Base-by-base conservation (phyloP, 441 rosid genomes). In the Arabidopsis lyrata region DNA sequence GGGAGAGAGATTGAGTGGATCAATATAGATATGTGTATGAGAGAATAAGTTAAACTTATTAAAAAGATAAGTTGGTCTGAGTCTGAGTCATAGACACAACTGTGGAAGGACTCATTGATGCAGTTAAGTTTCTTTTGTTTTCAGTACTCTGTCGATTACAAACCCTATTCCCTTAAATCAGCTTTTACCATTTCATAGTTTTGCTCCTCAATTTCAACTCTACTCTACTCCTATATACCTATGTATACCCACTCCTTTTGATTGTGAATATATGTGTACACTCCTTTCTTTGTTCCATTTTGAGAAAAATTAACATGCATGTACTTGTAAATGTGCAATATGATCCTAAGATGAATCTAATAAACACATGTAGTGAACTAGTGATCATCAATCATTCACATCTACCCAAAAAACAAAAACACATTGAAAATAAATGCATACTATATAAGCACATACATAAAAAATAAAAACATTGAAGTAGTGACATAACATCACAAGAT, bases 141-240 rank as follows among this genome's bases (percentile, higher is more conserved):
- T 66, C 66, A 70, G 70, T 49, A 22, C 27, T 22, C 76, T 77
- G 72, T 65, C 55, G 34, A 32, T 70, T 77, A 58, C 76, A 58
- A 63, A 70, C 55, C 75, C 79, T 76, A 64, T 70, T 70, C 41
- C 65, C 66, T 41, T 48, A 41, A 3, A 31, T 63, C 80, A 70
- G 72, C 72, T 70, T 76, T 76, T 76, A 63, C 71, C 71, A 70
- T 70, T 39, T 63, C 75, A 8, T 70, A 70, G 80, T 55, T 36
- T 48, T 20, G 12, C 76, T 76, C 80, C 80, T 76, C 80, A 65
- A 70, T 76, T 76, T 76, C 80, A 76, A 70, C 71, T 70, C 75
- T 63, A 63, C 61, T 48, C 80, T 63, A 76, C 73, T 67, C 15
- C 41, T 36, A 27, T 61, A 4, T 49, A 29, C 31, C 4, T 4